These are phyloP conservation scores for Nakazawaea pomicola DNA, from an alignment of 805 yeast genomes.

Conservation along the genomic window DNA sequence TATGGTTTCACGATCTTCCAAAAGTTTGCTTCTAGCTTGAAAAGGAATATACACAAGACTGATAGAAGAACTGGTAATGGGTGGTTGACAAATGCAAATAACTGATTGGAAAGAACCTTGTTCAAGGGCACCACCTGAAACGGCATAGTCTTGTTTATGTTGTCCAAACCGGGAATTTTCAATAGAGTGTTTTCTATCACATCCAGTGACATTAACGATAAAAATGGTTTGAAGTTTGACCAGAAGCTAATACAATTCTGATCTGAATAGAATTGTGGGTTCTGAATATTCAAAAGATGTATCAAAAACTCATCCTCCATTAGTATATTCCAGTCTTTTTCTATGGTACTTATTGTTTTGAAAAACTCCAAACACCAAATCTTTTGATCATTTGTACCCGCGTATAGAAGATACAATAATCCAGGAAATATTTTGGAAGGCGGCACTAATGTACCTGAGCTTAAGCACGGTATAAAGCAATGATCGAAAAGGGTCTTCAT, in stretches of 20 bases:
- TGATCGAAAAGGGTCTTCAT: slow-evolving; percentile 33
- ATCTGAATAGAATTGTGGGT: slow-evolving; percentile 42
- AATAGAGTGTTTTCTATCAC: slow-evolving; percentile 26
- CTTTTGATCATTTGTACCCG: slow-evolving; percentile 42
- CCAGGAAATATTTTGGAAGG: slow-evolving; percentile 38
- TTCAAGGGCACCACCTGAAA: slow-evolving; percentile 31
- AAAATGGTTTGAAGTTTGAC: slow-evolving; percentile 32
- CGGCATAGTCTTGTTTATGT: slow-evolving; percentile 18
- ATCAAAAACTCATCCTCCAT: slow-evolving; percentile 50
- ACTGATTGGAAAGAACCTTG: slow-evolving; percentile 42
- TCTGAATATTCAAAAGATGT: slow-evolving; percentile 49
- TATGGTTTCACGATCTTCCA: slow-evolving; percentile 56
- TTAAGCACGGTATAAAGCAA: slow-evolving; percentile 26
- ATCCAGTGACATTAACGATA: slow-evolving; percentile 29
- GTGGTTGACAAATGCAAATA: slow-evolving; percentile 42
- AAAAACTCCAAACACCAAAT: slow-evolving; percentile 41
- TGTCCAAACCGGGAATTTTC: slow-evolving; percentile 21
- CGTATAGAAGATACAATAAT: slow-evolving; percentile 46
- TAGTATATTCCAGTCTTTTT: slow-evolving; percentile 26
- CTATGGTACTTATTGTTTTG: slow-evolving; percentile 16
- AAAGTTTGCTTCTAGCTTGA: slow-evolving; percentile 36
- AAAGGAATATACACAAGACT: slow-evolving; percentile 41
- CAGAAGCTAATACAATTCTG: slow-evolving; percentile 41
- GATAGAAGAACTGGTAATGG: slow-evolving; percentile 55
- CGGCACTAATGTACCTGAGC: slow-evolving; percentile 12